phyloP scores from a whole-genome alignment of 306 rosid genomes.

The Prinsepia uniflora region DNA sequence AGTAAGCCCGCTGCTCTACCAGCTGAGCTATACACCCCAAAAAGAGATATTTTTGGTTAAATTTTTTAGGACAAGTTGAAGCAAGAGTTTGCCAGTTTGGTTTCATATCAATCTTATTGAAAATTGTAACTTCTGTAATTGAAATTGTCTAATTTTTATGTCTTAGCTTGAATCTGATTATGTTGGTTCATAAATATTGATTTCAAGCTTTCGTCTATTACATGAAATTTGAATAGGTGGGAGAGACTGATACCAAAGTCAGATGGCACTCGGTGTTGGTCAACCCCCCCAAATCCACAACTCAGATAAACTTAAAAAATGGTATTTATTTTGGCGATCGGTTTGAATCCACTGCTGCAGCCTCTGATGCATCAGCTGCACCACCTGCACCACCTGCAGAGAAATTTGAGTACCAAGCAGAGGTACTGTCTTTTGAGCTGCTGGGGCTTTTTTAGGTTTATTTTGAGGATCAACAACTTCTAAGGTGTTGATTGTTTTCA shows the following conservation, averaged over 20 bases:
- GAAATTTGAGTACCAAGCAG: conserved; percentile 89
- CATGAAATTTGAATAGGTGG: conserved; percentile 38
- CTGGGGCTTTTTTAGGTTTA: not conserved
- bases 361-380: conserved; percentile 55
- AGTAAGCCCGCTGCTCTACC: too few species aligned
- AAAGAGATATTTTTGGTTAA: not conserved
- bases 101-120: too few species aligned
- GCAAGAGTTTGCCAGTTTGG: too few species aligned
- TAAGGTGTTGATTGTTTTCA: conserved; percentile 9
- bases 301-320: conserved; percentile 29
- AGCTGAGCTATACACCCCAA: too few species aligned
- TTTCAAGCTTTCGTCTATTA: not conserved
- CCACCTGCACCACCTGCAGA: conserved; percentile 51
- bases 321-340: conserved; percentile 45
- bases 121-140: not conserved
- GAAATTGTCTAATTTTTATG: not conserved
- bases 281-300: conserved; percentile 19
- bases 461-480: conserved; percentile 1
- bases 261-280: conserved; percentile 56
- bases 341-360: conserved; percentile 72
- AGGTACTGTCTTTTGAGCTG: conserved; percentile 43
- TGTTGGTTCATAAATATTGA: too few species aligned
- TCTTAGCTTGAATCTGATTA: too few species aligned
- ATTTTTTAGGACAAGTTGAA: not conserved
- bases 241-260: conserved; percentile 37